Percentiles rank a stretch among this genome's conserved stretches.
These are phyloP conservation scores for Fusarium mexicanum DNA, from an alignment of 2,329 filamentous ascomycete genomes.

Conservation along the genomic window DNA sequence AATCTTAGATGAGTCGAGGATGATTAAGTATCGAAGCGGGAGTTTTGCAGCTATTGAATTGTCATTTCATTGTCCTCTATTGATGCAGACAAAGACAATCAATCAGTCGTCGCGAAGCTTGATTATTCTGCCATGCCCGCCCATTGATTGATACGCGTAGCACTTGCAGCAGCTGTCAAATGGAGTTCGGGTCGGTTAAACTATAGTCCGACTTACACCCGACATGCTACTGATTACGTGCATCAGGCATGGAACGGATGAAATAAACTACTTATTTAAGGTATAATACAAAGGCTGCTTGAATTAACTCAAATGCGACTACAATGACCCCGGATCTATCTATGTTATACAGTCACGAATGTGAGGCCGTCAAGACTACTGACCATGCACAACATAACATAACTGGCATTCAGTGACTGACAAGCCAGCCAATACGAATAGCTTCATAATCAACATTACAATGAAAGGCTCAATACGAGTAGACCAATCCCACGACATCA, in stretches of 20 bases:
- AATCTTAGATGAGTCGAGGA: not conserved
- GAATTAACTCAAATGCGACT: not conserved
- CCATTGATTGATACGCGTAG: slow-evolving; percentile 33
- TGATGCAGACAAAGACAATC: slow-evolving; percentile 37
- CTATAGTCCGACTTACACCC: slow-evolving; percentile 38
- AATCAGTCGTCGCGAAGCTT: slow-evolving; percentile 34
- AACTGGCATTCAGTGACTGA: too few relatives aligned
- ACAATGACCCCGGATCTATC: not conserved
- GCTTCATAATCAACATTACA: not conserved
- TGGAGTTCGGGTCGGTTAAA: slow-evolving; percentile 24
- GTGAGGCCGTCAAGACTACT: too few relatives aligned
- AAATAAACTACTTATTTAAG: not conserved
- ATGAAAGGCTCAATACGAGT: not conserved
- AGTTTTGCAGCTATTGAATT: slow-evolving; percentile 26
- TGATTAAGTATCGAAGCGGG: not conserved
- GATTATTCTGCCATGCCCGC: slow-evolving; percentile 17
- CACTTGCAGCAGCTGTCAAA: slow-evolving; percentile 22
- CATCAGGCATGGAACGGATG: not conserved
- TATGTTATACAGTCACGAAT: not conserved
- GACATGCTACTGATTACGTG: not conserved
- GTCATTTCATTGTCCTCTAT: slow-evolving; percentile 29
- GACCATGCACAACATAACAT: too few relatives aligned
- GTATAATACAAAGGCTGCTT: not conserved
- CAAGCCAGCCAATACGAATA: not conserved
- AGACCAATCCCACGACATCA: not conserved